Conservation (phyloP, 257 asterid genomes). For the Forsythia suspensa region DNA sequence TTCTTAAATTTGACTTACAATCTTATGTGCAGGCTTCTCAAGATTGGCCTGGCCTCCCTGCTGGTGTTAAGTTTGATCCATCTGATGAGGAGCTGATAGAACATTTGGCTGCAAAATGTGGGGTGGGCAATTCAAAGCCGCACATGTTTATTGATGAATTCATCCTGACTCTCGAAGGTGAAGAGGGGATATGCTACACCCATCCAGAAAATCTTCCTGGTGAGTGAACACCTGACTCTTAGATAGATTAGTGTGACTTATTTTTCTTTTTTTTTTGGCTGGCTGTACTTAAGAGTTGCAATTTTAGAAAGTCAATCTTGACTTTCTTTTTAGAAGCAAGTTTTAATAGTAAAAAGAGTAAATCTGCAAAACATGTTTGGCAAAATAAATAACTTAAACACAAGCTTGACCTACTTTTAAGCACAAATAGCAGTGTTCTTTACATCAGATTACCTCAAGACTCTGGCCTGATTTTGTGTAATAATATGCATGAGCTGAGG, state of each 20-base stretch:
- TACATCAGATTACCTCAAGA: neutral
- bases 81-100: conserved; percentile 76
- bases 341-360: neutral
- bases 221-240: conserved; percentile 26
- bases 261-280: neutral
- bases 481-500: neutral
- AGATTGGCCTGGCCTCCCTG: conserved; percentile 89
- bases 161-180: conserved; percentile 71
- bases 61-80: conserved; percentile 91
- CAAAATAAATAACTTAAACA: neutral
- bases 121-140: conserved; percentile 47
- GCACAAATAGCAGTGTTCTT: neutral
- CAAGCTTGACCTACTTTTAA: neutral
- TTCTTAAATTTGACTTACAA: conserved; percentile 6
- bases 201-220: conserved; percentile 99
- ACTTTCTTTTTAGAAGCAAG: neutral
- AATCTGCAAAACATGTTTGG: neutral
- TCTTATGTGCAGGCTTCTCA: conserved; percentile 47
- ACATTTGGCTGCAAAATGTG: conserved; percentile 81
- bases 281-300: neutral
- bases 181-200: conserved; percentile 80
- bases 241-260: neutral
- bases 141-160: conserved; percentile 74
- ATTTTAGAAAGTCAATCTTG: neutral
- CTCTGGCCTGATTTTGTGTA: neutral